These are phyloP conservation scores for Botrytis cinerea DNA, from an alignment of 2,329 filamentous ascomycete genomes.

Conservation along the genomic window DNA sequence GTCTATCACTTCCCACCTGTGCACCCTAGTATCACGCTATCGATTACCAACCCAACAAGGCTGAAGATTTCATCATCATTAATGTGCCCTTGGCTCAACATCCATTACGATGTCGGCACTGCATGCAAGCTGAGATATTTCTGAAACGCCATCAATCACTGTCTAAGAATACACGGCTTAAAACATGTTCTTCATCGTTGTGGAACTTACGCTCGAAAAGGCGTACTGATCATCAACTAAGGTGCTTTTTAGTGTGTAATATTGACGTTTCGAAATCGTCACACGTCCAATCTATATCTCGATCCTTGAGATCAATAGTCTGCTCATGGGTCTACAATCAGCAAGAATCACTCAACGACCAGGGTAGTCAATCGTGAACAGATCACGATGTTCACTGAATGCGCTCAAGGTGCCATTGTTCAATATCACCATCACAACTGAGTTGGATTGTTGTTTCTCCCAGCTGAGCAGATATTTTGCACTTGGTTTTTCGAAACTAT, in stretches of 20 bases:
- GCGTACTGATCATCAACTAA: conserved; percentile 22
- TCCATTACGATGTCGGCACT: conserved; percentile 10
- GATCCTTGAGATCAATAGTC: conserved; percentile 24
- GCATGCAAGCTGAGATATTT: conserved; percentile 22
- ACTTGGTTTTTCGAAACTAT: conserved; percentile 8
- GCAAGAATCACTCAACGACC: neutral
- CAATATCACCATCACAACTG: neutral
- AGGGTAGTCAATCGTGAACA: conserved; percentile 12
- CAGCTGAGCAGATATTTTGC: conserved; percentile 13
- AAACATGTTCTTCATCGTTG: conserved; percentile 19
- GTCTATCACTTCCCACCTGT: conserved; percentile 11
- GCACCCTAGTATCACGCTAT: conserved; percentile 20
- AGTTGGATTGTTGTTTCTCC: conserved; percentile 3
- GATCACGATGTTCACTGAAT: conserved; percentile 2
- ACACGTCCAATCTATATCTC: conserved; percentile 23
- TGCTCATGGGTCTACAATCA: conserved; percentile 15
- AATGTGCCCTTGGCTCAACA: conserved; percentile 1
- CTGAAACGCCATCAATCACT: conserved; percentile 25
- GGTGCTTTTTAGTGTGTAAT: conserved; percentile 24
- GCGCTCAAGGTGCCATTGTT: conserved; percentile 4
- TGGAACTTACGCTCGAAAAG: conserved; percentile 15
- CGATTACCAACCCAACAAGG: conserved; percentile 22
- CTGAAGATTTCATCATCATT: conserved; percentile 22
- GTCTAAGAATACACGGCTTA: conserved; percentile 12
- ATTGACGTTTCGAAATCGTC: conserved; percentile 25